Conservation (phyloP, 176 grass and related monocot genomes). For the Tillandsia fasciculata region DNA sequence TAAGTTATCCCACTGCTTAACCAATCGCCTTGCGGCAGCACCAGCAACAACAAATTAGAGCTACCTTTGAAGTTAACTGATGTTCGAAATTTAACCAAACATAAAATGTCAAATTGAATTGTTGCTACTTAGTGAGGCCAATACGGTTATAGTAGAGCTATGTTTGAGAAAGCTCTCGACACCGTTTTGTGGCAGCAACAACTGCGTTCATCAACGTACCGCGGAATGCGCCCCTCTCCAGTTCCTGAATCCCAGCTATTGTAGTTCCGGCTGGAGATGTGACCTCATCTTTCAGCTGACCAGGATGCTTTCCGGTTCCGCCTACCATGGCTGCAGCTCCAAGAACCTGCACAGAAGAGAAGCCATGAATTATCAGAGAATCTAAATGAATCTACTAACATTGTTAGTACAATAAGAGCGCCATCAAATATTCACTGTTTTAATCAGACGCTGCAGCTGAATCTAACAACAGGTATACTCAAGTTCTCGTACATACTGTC, state of each 20-base stretch:
- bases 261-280: slow-evolving; percentile 97
- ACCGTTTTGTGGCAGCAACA: slow-evolving; percentile 75
- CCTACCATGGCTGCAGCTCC: slow-evolving; percentile 94
- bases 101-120: neutral
- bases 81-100: no score
- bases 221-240: slow-evolving; percentile 83
- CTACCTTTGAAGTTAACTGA: no score
- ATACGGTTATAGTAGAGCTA: neutral
- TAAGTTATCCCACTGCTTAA: no score
- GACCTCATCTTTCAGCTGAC: slow-evolving; percentile 88
- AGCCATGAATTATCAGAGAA: neutral
- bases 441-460: neutral
- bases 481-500: slow-evolving; percentile 43
- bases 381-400: neutral
- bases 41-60: no score
- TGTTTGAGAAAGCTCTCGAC: slow-evolving; percentile 59
- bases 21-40: no score
- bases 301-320: slow-evolving; percentile 76
- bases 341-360: slow-evolving; percentile 44
- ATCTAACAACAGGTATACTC: neutral
- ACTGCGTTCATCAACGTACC: slow-evolving; percentile 76
- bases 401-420: neutral
- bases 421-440: neutral
- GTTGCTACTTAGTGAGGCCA: neutral
- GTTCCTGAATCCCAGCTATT: slow-evolving; percentile 79